phyloP scores from a whole-genome alignment of 1,284 basidiomycete genomes.

The Moesziomyces aphidis region DNA sequence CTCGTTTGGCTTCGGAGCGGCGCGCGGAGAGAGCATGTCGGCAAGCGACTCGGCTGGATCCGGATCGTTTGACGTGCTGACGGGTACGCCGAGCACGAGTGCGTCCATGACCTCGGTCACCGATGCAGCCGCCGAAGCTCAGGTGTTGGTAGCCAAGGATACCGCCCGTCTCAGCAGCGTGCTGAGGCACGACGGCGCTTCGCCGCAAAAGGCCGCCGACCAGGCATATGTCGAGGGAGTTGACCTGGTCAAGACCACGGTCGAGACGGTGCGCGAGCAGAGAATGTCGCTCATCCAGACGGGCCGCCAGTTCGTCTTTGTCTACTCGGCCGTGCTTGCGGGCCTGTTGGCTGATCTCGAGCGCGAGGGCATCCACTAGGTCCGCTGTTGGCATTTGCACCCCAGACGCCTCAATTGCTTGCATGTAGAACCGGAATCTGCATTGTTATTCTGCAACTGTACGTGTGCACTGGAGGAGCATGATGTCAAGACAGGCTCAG shows the following conservation, averaged over 20 bases:
- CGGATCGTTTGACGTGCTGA: neutral
- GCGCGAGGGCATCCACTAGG: slow-evolving; percentile 14
- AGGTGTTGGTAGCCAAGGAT: neutral
- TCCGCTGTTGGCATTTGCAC: neutral
- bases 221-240: slow-evolving; percentile 21
- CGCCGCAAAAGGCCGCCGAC: slow-evolving; percentile 8
- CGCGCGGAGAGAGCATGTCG: slow-evolving; percentile 12
- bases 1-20: neutral
- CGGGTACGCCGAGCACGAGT: slow-evolving; percentile 13
- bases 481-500: too few species aligned
- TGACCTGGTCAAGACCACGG: slow-evolving; percentile 41
- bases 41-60: slow-evolving; percentile 25
- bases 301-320: slow-evolving; percentile 64
- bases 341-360: slow-evolving; percentile 53
- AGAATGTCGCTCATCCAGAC: slow-evolving; percentile 66
- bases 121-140: slow-evolving; percentile 3
- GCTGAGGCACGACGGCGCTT: neutral
- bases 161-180: neutral
- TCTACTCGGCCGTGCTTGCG: slow-evolving; percentile 56
- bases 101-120: slow-evolving; percentile 14
- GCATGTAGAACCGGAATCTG: neutral
- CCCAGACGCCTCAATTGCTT: too few species aligned
- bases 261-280: slow-evolving; percentile 60
- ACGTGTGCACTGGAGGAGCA: too few species aligned
- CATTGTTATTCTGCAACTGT: too few species aligned